These are phyloP conservation scores for Gillenia trifoliata DNA, from an alignment of 306 rosid genomes.

Conservation along the genomic window DNA sequence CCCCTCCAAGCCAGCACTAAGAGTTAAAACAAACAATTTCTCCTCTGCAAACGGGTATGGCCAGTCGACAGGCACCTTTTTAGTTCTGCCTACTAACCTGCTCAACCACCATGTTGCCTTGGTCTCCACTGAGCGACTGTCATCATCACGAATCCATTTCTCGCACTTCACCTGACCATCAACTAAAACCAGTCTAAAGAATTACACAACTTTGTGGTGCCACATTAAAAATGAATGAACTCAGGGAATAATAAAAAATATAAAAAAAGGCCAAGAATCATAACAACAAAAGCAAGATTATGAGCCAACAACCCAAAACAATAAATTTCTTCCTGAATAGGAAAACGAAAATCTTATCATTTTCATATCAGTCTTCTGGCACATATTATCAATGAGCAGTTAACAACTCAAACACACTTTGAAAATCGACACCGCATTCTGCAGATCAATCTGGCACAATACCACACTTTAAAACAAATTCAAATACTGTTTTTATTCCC, in stretches of 20 bases:
- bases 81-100: conserved; percentile 74
- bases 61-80: conserved; percentile 71
- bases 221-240: conserved; percentile 1
- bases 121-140: conserved; percentile 43
- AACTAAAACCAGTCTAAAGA: conserved; percentile 51
- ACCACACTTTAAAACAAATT: not conserved
- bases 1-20: conserved; percentile 94
- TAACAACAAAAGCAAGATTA: not conserved
- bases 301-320: not conserved
- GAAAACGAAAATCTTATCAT: not conserved
- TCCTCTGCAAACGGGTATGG: conserved; percentile 78
- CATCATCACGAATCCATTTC: conserved; percentile 82
- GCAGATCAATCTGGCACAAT: not conserved
- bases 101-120: conserved; percentile 85
- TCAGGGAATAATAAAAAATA: not conserved
- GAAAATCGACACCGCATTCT: not conserved
- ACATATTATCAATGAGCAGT: not conserved
- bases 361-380: not conserved
- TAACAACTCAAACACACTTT: not conserved
- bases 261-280: not conserved
- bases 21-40: conserved; percentile 82
- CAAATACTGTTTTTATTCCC: not conserved
- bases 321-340: not conserved
- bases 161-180: conserved; percentile 93
- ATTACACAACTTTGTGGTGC: conserved; percentile 29